Percentiles rank a stretch among this genome's conserved stretches.
Evolutionary conservation across 371 early-diverging fungal species (phyloP).

Genomic region (Rhizopus delemar): DNA sequence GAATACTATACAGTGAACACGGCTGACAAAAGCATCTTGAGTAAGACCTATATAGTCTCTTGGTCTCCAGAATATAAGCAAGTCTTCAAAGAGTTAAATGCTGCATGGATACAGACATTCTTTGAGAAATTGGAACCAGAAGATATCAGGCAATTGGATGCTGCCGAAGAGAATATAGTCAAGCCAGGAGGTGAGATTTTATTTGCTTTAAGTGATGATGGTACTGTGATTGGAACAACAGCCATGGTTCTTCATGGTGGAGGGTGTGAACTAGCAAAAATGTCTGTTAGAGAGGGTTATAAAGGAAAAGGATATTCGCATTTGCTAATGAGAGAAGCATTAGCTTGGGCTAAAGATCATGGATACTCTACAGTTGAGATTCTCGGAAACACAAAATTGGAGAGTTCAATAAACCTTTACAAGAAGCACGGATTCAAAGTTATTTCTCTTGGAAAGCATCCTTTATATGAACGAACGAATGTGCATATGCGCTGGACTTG

Average conservation of each 20-base stretch:
- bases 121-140: slow-evolving; percentile 18
- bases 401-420: slow-evolving; percentile 13
- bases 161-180: slow-evolving; percentile 24
- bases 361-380: slow-evolving; percentile 12
- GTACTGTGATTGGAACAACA: slow-evolving; percentile 18
- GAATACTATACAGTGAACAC: slow-evolving; percentile 19
- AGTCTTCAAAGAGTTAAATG: slow-evolving; percentile 22
- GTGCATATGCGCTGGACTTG: slow-evolving; percentile 18
- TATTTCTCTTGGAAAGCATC: slow-evolving; percentile 20
- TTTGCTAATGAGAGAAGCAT: slow-evolving; percentile 20
- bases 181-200: slow-evolving; percentile 26
- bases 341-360: slow-evolving; percentile 19
- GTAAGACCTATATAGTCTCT: slow-evolving; percentile 13
- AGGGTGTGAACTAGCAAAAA: slow-evolving; percentile 22
- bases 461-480: slow-evolving; percentile 14
- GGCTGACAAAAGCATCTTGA: slow-evolving; percentile 1
- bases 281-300: slow-evolving; percentile 22
- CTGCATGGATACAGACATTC: slow-evolving; percentile 16
- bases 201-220: slow-evolving; percentile 8
- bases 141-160: slow-evolving; percentile 17
- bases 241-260: slow-evolving; percentile 25
- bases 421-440: slow-evolving; percentile 15
- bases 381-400: slow-evolving; percentile 6
- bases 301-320: slow-evolving; percentile 27
- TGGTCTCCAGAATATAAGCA: slow-evolving; percentile 18